phyloP scores from a whole-genome alignment of 2,329 filamentous ascomycete genomes.

The Apiospora sp. region DNA sequence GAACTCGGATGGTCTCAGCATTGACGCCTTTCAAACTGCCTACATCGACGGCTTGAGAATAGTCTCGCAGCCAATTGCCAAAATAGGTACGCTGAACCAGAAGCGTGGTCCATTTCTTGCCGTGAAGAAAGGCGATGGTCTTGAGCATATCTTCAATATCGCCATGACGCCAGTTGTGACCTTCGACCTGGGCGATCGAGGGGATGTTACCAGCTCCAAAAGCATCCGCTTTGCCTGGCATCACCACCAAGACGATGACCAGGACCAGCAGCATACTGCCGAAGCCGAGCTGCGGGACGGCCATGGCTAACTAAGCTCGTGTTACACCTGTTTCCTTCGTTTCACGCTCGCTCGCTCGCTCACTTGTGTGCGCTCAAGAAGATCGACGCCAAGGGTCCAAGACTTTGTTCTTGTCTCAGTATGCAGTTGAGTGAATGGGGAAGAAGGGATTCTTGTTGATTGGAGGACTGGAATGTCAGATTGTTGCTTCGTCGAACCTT shows the following conservation, averaged over 20 bases:
- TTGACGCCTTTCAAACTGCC: constrained; percentile 81
- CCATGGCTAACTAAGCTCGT: constrained; percentile 47
- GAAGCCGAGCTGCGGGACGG: constrained; percentile 55
- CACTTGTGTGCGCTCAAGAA: background rate
- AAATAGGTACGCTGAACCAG: constrained; percentile 83
- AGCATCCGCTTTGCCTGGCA: constrained; percentile 64
- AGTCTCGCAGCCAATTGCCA: constrained; percentile 85
- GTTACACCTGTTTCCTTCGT: background rate
- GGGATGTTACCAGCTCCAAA: constrained; percentile 78
- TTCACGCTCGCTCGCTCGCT: constrained; percentile 3
- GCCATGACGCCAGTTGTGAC: constrained; percentile 75
- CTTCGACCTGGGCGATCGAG: constrained; percentile 69
- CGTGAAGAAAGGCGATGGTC: constrained; percentile 77
- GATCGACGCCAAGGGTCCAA: background rate
- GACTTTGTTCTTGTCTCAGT: background rate
- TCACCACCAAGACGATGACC: constrained; percentile 61
- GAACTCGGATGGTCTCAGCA: constrained; percentile 77
- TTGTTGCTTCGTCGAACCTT: background rate
- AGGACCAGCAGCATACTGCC: constrained; percentile 61
- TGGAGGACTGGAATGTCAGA: constrained; percentile 2
- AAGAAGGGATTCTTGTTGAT: background rate
- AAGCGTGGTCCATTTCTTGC: constrained; percentile 85
- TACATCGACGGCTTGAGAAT: constrained; percentile 84
- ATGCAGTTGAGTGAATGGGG: background rate
- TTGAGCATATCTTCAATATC: constrained; percentile 86